Evolutionary conservation across 768 basidiomycete genomes (phyloP).

Genomic region (Auricularia cornea): DNA sequence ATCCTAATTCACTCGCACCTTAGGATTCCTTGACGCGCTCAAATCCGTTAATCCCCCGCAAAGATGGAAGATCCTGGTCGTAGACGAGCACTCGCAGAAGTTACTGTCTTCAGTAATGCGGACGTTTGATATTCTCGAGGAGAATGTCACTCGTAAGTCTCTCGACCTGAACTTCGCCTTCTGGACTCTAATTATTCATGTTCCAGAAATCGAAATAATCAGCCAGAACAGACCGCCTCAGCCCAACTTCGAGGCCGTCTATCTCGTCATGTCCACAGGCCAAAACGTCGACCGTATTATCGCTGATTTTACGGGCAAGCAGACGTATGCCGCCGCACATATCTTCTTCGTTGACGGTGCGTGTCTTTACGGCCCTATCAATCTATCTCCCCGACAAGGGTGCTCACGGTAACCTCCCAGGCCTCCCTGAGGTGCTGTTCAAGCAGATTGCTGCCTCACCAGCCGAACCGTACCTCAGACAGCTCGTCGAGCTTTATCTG

Average conservation of each 20-base stretch:
- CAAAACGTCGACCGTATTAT: conserved; percentile 91
- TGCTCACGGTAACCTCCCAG: conserved; percentile 31
- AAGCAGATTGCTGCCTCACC: conserved; percentile 64
- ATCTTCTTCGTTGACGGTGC: conserved; percentile 89
- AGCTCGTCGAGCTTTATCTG: conserved; percentile 77
- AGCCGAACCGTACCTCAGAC: conserved; percentile 69
- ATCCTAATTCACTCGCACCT: not conserved
- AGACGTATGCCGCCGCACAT: conserved; percentile 77
- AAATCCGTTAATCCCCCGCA: conserved; percentile 78
- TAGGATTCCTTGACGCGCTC: conserved; percentile 84
- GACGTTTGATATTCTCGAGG: conserved; percentile 88
- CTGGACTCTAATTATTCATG: not conserved
- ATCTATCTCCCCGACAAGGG: no score
- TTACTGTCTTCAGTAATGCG: conserved; percentile 80
- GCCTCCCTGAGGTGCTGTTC: conserved; percentile 69
- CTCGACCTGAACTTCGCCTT: not conserved
- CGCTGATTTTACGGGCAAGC: conserved; percentile 64
- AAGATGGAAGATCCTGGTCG: conserved; percentile 95
- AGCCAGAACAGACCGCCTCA: conserved; percentile 75
- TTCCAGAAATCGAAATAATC: conserved; percentile 84
- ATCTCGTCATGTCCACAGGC: conserved; percentile 88
- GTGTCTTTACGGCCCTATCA: no score
- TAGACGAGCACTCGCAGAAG: conserved; percentile 86
- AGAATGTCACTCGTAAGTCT: conserved; percentile 91
- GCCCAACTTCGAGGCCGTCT: conserved; percentile 82